A percentile compares a stretch with the other conserved stretches of the same genome.
phyloP scores from a whole-genome alignment of 345 rosid species.

The Noccaea bulbosa region DNA sequence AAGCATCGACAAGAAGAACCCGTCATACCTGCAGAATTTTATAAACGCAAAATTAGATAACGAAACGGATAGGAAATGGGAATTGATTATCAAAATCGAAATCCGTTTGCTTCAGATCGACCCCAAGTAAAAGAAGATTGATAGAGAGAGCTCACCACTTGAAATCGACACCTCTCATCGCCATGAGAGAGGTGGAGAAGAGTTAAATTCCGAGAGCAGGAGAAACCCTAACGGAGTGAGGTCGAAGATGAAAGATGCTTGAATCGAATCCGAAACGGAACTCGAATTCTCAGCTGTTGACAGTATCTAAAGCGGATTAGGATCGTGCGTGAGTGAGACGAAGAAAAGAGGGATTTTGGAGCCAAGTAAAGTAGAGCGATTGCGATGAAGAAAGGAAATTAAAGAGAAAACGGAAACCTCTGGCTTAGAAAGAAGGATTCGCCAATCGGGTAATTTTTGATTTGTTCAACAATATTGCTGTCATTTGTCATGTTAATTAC shows the following conservation, averaged over 20 bases:
- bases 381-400: not conserved
- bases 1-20: constrained; percentile 98
- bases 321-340: constrained; percentile 11
- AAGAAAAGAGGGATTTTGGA: constrained; percentile 14
- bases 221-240: not conserved
- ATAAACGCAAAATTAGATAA: constrained; percentile 4
- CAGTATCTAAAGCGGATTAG: constrained; percentile 13
- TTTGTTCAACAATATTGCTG: not conserved
- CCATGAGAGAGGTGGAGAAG: constrained; percentile 52
- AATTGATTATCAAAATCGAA: constrained; percentile 18
- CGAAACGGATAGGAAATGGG: constrained; percentile 5
- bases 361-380: constrained; percentile 12
- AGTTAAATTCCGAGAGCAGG: not conserved
- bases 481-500: not conserved
- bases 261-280: not conserved
- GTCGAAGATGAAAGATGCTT: not conserved
- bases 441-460: not conserved
- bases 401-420: constrained; percentile 35
- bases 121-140: constrained; percentile 3
- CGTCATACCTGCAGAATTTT: constrained; percentile 82
- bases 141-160: constrained; percentile 68
- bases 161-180: constrained; percentile 89
- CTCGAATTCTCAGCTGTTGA: constrained; percentile 13
- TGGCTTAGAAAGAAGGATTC: not conserved
- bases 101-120: constrained; percentile 22